phyloP scores from a whole-genome alignment of 2,329 filamentous ascomycete genomes.

The Septoria petroselini region DNA sequence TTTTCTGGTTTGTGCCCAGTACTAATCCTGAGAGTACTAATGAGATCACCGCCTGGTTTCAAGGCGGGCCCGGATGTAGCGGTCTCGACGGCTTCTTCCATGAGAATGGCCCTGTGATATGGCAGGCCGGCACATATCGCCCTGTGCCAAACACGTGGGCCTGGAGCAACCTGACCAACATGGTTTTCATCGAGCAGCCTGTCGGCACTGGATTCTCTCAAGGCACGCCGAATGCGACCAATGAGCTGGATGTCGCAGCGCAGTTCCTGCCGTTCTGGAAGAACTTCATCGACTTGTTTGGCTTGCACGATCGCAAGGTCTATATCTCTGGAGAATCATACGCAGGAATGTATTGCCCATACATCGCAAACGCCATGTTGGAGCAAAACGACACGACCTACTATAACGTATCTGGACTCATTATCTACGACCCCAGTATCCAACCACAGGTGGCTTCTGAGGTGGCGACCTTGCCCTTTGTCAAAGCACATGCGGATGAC shows the following conservation, averaged over 20 bases:
- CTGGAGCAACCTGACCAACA: conserved; percentile 65
- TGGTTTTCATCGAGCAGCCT: conserved; percentile 63
- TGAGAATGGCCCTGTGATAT: conserved; percentile 39
- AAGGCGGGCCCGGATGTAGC: conserved; percentile 28
- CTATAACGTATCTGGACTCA: conserved; percentile 36
- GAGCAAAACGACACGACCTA: conserved; percentile 32
- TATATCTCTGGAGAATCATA: conserved; percentile 25
- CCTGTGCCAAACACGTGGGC: conserved; percentile 46
- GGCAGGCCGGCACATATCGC: conserved; percentile 42
- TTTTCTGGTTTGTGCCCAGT: conserved; percentile 51
- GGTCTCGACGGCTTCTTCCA: conserved; percentile 24
- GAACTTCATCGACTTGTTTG: conserved; percentile 52
- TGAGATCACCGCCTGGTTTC: conserved; percentile 36
- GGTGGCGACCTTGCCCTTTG: too few species aligned
- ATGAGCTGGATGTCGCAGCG: conserved; percentile 42
- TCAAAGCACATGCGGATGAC: too few species aligned
- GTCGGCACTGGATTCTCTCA: conserved; percentile 48
- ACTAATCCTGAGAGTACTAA: conserved; percentile 42
- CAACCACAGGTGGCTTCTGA: too few species aligned
- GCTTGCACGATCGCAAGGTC: conserved; percentile 49
- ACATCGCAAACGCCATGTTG: conserved; percentile 36
- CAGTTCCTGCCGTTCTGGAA: conserved; percentile 49
- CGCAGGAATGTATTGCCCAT: conserved; percentile 34
- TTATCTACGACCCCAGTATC: conserved; percentile 43
- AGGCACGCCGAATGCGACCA: conserved; percentile 43